A percentile compares a stretch with the other conserved stretches of the same genome.
These are phyloP conservation scores for Pistacia atlantica DNA, from an alignment of 345 rosid species.

Conservation along the genomic window DNA sequence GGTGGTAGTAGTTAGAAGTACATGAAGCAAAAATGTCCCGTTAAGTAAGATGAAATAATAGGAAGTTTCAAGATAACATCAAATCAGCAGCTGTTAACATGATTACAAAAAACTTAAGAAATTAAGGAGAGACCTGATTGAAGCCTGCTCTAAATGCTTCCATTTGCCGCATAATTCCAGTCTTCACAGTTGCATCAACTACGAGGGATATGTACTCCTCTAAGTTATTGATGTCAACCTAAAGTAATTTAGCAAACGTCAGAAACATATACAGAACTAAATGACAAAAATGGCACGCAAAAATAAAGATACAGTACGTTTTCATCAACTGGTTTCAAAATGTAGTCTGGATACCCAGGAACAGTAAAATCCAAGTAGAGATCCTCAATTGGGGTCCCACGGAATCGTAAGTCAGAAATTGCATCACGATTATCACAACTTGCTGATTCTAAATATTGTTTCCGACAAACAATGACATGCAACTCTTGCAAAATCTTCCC, in stretches of 20 bases:
- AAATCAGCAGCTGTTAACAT: background rate
- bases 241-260: constrained; percentile 19
- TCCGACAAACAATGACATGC: constrained; percentile 72
- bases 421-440: constrained; percentile 39
- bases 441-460: constrained; percentile 62
- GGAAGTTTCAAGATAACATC: background rate
- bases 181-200: constrained; percentile 89
- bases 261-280: background rate
- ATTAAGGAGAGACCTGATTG: constrained; percentile 69
- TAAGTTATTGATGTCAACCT: constrained; percentile 81
- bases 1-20: background rate
- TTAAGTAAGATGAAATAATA: background rate
- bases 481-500: constrained; percentile 92
- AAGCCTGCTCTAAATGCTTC: constrained; percentile 97
- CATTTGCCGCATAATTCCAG: constrained; percentile 76
- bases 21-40: background rate
- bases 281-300: background rate
- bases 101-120: background rate
- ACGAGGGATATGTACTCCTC: constrained; percentile 86
- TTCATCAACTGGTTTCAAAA: constrained; percentile 79
- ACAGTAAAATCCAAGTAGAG: constrained; percentile 91
- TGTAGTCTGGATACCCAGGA: constrained; percentile 93
- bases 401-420: constrained; percentile 52
- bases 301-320: constrained; percentile 42
- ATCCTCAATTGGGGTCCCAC: constrained; percentile 71